Evolutionary conservation across 129 eudicot genomes (phyloP).

Genomic region (Tagetes patula): DNA sequence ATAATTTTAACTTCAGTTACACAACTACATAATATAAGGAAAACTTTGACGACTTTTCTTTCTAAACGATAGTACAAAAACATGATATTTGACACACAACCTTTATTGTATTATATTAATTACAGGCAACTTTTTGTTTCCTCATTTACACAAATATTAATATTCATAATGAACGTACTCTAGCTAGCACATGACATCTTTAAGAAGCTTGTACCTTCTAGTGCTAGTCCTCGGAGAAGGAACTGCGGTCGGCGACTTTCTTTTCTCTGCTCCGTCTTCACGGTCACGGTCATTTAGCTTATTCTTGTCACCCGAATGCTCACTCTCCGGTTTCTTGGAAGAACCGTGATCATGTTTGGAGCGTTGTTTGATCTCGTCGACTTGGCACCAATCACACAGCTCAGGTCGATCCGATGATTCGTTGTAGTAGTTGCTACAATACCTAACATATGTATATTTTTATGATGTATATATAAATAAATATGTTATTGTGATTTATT

Average conservation of each 20-base stretch:
- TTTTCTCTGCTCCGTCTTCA: slow-evolving; percentile 34
- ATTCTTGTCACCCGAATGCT: slow-evolving; percentile 42
- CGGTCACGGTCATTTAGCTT: slow-evolving; percentile 50
- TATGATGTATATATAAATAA: too few relatives aligned
- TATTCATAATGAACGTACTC: background rate
- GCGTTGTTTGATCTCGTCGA: slow-evolving; percentile 43
- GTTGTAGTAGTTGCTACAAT: slow-evolving; percentile 79
- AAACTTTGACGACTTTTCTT: too few relatives aligned
- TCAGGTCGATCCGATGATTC: slow-evolving; percentile 49
- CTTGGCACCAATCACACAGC: slow-evolving; percentile 77
- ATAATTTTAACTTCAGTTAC: background rate
- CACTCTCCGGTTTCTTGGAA: slow-evolving; percentile 41
- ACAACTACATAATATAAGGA: background rate
- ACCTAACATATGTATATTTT: slow-evolving; percentile 32
- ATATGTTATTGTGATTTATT: background rate
- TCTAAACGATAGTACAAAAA: background rate
- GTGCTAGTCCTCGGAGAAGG: slow-evolving; percentile 64
- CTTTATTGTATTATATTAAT: background rate
- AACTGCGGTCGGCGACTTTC: slow-evolving; percentile 38
- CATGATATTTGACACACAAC: background rate
- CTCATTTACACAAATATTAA: slow-evolving; percentile 10
- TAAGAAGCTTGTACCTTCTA: slow-evolving; percentile 87
- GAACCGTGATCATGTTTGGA: slow-evolving; percentile 36
- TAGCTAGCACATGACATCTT: slow-evolving; percentile 75
- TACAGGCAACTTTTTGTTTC: background rate